Percentiles rank a stretch among this genome's conserved stretches.
Evolutionary conservation across 192 early-diverging fungal genomes (phyloP).

Genomic region (Coemansia pectinata): DNA sequence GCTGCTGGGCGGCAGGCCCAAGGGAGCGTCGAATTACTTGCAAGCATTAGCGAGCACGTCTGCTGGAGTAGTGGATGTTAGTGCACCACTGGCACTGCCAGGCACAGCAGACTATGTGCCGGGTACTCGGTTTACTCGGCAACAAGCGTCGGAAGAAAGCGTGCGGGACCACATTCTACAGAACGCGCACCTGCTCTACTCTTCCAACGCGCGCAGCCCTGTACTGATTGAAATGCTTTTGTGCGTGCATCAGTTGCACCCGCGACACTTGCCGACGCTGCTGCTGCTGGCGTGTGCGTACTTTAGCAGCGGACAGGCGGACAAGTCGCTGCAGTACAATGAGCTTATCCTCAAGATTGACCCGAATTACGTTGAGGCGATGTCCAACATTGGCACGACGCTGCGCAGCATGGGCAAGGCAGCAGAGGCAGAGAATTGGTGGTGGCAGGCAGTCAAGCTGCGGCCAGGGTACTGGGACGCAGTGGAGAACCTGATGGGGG

Average conservation of each 20-base stretch:
- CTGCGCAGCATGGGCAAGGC: conserved; percentile 74
- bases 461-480: conserved; percentile 93
- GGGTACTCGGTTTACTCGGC: conserved; percentile 37
- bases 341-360: conserved; percentile 78
- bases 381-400: conserved; percentile 90
- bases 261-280: conserved; percentile 77
- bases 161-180: conserved; percentile 63
- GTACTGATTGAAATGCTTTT: conserved; percentile 57
- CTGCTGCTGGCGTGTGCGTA: conserved; percentile 86
- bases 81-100: neutral
- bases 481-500: conserved; percentile 81
- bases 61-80: neutral
- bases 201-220: conserved; percentile 56
- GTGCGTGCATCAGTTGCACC: conserved; percentile 56
- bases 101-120: conserved; percentile 29
- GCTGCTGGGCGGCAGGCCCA: neutral
- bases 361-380: conserved; percentile 85
- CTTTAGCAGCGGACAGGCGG: conserved; percentile 73
- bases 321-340: conserved; percentile 79
- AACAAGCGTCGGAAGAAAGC: conserved; percentile 21
- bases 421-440: conserved; percentile 77
- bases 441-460: conserved; percentile 79
- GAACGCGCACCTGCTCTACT: conserved; percentile 65
- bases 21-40: neutral
- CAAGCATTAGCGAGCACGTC: conserved; percentile 1